A percentile compares a stretch with the other conserved stretches of the same genome.
Evolutionary conservation across 768 basidiomycete genomes (phyloP).

Genomic region (Pisolithus orientalis): DNA sequence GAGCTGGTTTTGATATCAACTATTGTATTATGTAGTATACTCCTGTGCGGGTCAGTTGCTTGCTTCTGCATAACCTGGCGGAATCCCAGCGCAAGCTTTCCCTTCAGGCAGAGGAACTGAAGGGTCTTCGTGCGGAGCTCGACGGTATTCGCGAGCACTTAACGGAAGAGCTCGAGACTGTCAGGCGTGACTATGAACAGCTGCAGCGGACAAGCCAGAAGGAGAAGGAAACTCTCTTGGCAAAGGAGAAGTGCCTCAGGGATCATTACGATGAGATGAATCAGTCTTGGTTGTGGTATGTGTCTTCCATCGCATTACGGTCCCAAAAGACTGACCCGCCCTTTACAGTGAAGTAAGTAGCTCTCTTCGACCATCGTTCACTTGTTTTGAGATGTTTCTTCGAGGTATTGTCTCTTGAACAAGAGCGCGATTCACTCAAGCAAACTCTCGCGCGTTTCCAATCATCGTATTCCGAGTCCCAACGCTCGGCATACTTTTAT

Average conservation of each 20-base stretch:
- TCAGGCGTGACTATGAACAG: conserved; percentile 36
- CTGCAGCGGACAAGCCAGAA: conserved; percentile 34
- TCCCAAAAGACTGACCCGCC: conserved; percentile 12
- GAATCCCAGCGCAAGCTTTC: conserved; percentile 40
- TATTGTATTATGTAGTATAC: conserved; percentile 32
- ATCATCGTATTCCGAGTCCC: conserved; percentile 6
- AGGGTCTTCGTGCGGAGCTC: conserved; percentile 26
- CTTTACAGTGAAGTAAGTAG: conserved; percentile 31
- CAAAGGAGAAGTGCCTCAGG: conserved; percentile 47
- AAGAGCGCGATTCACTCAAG: conserved; percentile 22
- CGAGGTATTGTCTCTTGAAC: conserved; percentile 18
- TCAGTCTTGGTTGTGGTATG: conserved; percentile 34
- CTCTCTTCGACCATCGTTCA: background rate
- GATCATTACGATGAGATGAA: conserved; percentile 46
- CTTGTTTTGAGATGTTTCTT: conserved; percentile 4
- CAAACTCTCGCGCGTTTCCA: conserved; percentile 22
- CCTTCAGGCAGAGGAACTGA: conserved; percentile 28
- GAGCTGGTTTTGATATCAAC: conserved; percentile 9
- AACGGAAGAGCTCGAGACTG: conserved; percentile 31
- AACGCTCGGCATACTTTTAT: conserved; percentile 17
- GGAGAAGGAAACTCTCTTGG: conserved; percentile 47
- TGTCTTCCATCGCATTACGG: conserved; percentile 4
- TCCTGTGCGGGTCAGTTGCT: conserved; percentile 43
- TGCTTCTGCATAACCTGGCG: conserved; percentile 45
- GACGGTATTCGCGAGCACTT: conserved; percentile 26